Percentiles rank a stretch among this genome's conserved stretches.
phyloP scores from a whole-genome alignment of 2,329 filamentous ascomycete species.

The Ophioceras dolichostomum region DNA sequence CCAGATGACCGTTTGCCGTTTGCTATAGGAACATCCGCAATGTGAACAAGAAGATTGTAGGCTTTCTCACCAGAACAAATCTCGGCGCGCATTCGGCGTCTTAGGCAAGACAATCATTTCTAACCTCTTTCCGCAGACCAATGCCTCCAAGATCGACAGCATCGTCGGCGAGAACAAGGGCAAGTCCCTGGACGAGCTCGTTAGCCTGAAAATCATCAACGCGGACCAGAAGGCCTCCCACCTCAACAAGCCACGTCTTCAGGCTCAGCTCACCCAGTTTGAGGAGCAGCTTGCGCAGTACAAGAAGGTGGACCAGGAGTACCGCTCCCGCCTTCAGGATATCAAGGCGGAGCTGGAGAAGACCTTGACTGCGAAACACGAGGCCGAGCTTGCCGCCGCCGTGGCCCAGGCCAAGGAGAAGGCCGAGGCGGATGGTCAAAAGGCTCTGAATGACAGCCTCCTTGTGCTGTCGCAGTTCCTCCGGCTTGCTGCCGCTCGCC shows the following conservation, averaged over 20 bases:
- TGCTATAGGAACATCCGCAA: constrained; percentile 92
- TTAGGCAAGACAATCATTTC: too few relatives aligned
- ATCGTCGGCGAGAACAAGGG: constrained; percentile 57
- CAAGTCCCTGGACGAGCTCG: constrained; percentile 62
- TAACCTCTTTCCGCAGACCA: neutral
- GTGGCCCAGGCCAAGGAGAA: constrained; percentile 42
- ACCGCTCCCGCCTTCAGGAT: constrained; percentile 44
- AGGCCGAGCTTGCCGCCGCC: constrained; percentile 42
- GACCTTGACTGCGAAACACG: constrained; percentile 34
- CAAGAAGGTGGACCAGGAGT: constrained; percentile 65
- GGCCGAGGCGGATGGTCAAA: constrained; percentile 38
- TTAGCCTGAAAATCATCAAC: constrained; percentile 63
- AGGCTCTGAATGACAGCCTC: constrained; percentile 50
- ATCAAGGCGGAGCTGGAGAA: constrained; percentile 51
- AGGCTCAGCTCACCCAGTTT: constrained; percentile 53
- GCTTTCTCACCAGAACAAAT: constrained; percentile 75
- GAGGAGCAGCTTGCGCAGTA: constrained; percentile 66
- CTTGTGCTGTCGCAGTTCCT: constrained; percentile 69
- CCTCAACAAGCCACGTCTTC: constrained; percentile 63
- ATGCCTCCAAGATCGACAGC: constrained; percentile 53
- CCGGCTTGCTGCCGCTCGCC: constrained; percentile 63
- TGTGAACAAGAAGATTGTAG: constrained; percentile 85
- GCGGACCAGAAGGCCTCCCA: constrained; percentile 66
- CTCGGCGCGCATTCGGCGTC: too few relatives aligned
- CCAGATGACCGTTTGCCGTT: too few relatives aligned